Base-by-base conservation (phyloP, 495 filamentous ascomycete species). In the Talaromyces trachyspermus region DNA sequence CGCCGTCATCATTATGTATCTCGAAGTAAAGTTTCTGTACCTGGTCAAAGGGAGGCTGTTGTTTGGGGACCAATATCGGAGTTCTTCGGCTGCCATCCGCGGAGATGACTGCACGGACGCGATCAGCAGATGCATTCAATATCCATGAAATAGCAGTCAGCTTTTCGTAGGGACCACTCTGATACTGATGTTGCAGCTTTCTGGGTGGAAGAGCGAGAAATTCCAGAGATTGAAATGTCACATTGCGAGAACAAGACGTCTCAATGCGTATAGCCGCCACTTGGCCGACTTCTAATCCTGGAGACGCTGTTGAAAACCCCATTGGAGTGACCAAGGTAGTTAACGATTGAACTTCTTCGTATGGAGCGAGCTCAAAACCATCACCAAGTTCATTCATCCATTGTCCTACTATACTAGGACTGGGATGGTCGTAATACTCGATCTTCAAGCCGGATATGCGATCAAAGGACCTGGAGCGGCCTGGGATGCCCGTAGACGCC, bases 401-500 rank as follows among this genome's bases (percentile, higher is more conserved):
- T 40, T 54, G 52, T 26, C 48, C 52, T 8, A 51, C 48, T 39
- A 51, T 39, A 24, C n/a, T 42, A 7, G 48, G 40, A 25, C n/a
- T 46, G 33, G 52, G 26, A 36, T 44, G 29, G 32, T 22, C 15
- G 43, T 51, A 18, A 32, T 54, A 54, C 17, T 44, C 43, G 10
- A 54, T 6, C 32, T 48, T 57, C 51, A 54, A 48, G 4, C 51
- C 54, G 18, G 51, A 43, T 40, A 57, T 54, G 26, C 36, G 22
- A 49, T 38, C 39, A n/a, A n/a, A n/a, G n/a, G n/a, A n/a, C n/a
- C n/a, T n/a, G n/a, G n/a, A n/a, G n/a, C n/a, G n/a, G n/a, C 51
- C 51, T 29, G 25, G 11, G 6, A 49, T 49, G 29, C 54, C 48
- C 8, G 3, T 51, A 4, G 51, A 54, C 26, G 48, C 54, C 27